These are phyloP conservation scores for Blastocystis hominis DNA, from an alignment of 352 stramenopile genomes.

Conservation along the genomic window DNA sequence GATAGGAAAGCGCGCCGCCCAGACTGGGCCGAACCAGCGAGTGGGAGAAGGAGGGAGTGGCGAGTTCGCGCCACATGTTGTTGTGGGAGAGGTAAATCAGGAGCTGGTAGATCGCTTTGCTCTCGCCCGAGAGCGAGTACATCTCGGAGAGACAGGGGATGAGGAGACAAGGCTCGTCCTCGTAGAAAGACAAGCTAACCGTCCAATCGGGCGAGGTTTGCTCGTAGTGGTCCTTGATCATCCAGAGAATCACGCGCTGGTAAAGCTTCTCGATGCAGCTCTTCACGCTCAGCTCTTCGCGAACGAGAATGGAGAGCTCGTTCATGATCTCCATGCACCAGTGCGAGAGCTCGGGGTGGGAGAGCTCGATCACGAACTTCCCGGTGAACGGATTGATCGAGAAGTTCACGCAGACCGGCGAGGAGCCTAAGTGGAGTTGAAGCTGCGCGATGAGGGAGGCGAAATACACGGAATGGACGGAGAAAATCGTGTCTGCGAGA, in stretches of 20 bases:
- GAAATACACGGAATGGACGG: background rate
- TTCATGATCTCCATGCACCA: background rate
- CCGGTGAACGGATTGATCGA: conserved; percentile 26
- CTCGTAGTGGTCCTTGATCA: background rate
- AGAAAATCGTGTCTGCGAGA: background rate
- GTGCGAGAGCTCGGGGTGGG: background rate
- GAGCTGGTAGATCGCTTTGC: background rate
- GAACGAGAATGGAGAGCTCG: background rate
- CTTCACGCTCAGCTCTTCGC: background rate
- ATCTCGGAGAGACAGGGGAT: background rate
- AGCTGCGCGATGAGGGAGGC: background rate
- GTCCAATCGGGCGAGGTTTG: background rate
- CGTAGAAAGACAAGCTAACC: background rate
- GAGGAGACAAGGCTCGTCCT: background rate
- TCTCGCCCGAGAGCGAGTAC: background rate
- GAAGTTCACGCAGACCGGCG: background rate
- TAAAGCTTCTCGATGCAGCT: background rate
- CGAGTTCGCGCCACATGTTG: background rate
- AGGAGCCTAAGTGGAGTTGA: background rate
- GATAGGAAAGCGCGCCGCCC: background rate
- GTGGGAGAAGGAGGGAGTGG: background rate
- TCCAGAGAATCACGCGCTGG: background rate
- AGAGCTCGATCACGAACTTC: background rate
- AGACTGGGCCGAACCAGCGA: background rate
- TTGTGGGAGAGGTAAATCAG: background rate